Conservation (phyloP, 2,329 filamentous ascomycete genomes). For the Cercospora beticola region DNA sequence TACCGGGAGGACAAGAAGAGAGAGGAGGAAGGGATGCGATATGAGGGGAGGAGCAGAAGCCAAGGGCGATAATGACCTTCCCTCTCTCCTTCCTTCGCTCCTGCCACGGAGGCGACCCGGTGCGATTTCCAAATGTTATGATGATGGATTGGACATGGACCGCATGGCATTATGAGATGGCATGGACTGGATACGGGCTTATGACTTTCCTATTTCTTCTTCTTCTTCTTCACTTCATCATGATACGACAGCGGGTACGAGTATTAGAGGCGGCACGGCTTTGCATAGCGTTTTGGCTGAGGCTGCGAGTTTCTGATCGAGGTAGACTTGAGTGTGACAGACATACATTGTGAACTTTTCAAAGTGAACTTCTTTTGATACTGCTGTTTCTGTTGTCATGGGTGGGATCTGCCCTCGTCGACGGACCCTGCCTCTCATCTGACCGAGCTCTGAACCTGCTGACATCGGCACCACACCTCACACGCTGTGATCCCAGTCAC, state of each 20-base stretch:
- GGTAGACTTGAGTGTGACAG: not conserved
- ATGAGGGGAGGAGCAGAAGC: constrained; percentile 26
- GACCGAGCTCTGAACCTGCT: not conserved
- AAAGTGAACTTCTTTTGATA: not conserved
- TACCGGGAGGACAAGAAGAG: constrained; percentile 32
- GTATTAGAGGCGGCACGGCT: not conserved
- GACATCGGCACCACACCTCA: not conserved
- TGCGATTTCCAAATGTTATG: not conserved
- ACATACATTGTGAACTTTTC: not conserved
- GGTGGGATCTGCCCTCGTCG: not conserved
- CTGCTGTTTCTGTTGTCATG: not conserved
- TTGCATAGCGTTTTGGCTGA: not conserved
- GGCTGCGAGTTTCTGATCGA: not conserved
- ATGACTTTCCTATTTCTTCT: not conserved
- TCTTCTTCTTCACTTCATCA: not conserved
- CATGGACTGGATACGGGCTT: not conserved
- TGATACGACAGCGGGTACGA: not conserved
- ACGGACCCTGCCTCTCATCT: not conserved
- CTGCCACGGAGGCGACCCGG: not conserved
- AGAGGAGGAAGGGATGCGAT: constrained; percentile 25
- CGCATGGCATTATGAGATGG: not conserved
- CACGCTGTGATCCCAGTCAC: not conserved
- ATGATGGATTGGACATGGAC: not conserved
- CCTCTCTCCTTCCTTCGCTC: not conserved
- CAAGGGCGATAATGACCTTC: constrained; percentile 19